Evolutionary conservation across 805 yeast genomes (phyloP).

Genomic region (Kodamaea neixiangensis): DNA sequence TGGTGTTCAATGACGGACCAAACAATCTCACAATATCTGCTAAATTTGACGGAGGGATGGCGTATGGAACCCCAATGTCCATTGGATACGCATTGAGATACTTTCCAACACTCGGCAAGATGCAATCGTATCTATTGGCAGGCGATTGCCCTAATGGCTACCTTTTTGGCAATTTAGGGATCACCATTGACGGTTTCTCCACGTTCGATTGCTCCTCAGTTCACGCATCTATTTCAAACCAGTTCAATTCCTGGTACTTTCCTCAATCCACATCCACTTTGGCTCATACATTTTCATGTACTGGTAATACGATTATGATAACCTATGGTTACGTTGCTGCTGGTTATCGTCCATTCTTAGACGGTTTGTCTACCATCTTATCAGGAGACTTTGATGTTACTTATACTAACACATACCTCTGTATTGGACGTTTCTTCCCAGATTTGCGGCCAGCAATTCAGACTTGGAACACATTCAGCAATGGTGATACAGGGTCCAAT

Average conservation of each 20-base stretch:
- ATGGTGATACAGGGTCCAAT: conserved; percentile 9
- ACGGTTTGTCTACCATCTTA: conserved; percentile 9
- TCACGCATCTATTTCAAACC: conserved; percentile 21
- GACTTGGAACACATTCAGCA: conserved; percentile 8
- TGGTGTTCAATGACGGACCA: conserved; percentile 18
- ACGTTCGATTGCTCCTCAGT: conserved; percentile 26
- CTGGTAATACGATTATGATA: not conserved
- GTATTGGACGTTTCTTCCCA: conserved; percentile 11
- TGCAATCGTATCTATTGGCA: conserved; percentile 13
- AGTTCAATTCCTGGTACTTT: conserved; percentile 22
- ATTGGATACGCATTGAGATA: conserved; percentile 2
- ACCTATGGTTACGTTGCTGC: conserved; percentile 26
- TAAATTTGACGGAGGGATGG: conserved; percentile 6
- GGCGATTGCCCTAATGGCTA: conserved; percentile 24
- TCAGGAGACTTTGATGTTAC: not conserved
- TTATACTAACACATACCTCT: conserved; percentile 14
- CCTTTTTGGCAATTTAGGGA: conserved; percentile 22
- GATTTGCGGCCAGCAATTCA: not conserved
- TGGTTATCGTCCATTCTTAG: conserved; percentile 28
- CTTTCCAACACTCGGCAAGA: conserved; percentile 14
- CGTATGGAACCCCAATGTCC: not conserved
- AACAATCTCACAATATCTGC: conserved; percentile 10
- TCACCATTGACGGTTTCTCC: conserved; percentile 12
- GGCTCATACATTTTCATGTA: conserved; percentile 17
- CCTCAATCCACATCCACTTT: conserved; percentile 14